Evolutionary conservation across 257 asterid genomes (phyloP).

Genomic region (Solanum ossicruentum): DNA sequence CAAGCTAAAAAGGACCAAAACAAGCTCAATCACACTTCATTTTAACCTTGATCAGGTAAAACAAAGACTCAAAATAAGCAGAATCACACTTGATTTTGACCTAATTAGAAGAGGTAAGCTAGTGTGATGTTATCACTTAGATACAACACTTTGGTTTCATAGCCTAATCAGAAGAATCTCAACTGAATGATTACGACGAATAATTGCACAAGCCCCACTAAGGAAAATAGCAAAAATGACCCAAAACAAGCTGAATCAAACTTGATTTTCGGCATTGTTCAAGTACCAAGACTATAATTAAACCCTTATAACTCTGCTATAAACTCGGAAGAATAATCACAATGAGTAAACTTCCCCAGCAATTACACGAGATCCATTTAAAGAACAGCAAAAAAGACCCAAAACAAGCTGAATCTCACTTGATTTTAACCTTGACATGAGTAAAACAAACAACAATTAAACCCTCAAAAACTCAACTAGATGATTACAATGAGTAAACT

Average conservation of each 20-base stretch:
- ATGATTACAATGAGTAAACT: too few relatives aligned
- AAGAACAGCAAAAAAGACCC: background rate
- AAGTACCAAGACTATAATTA: background rate
- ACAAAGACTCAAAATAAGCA: background rate
- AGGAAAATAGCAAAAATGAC: background rate
- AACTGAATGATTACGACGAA: background rate
- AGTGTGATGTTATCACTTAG: slow-evolving; percentile 74
- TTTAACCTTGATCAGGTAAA: background rate
- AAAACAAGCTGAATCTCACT: background rate
- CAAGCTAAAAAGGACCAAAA: background rate
- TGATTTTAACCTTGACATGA: background rate
- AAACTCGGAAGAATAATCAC: background rate
- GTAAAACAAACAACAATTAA: background rate
- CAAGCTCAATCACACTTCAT: background rate
- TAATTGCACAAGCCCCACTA: background rate
- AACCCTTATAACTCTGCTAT: too few relatives aligned
- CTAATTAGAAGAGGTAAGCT: background rate
- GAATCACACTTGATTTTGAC: background rate
- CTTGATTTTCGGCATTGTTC: background rate
- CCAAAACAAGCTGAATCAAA: background rate
- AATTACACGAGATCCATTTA: background rate
- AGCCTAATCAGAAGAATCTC: background rate
- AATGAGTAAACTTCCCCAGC: background rate
- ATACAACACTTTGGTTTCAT: slow-evolving; percentile 35
- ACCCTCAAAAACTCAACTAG: too few relatives aligned